Percentiles rank a stretch among this genome's conserved stretches.
Conservation (phyloP, 768 basidiomycete species). For the Boletus tomentosulus region DNA sequence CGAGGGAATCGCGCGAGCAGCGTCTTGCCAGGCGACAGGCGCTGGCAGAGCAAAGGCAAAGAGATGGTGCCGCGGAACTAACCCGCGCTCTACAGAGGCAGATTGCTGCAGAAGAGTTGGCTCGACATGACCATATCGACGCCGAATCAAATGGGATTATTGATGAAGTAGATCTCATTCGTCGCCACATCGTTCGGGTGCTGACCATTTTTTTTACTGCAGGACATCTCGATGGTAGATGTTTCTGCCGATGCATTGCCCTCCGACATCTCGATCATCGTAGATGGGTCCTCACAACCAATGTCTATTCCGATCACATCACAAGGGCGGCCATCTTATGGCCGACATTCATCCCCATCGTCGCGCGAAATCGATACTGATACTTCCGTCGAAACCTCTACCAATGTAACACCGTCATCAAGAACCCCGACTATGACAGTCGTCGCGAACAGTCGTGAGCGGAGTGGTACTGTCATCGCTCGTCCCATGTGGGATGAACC, state of each 20-base stretch:
- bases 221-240: slow-evolving; percentile 36
- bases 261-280: slow-evolving; percentile 21
- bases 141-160: slow-evolving; percentile 8
- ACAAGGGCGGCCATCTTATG: slow-evolving; percentile 15
- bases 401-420: slow-evolving; percentile 56
- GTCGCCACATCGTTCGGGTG: background rate
- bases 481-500: slow-evolving; percentile 56
- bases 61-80: slow-evolving; percentile 51
- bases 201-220: slow-evolving; percentile 15
- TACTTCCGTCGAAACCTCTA: slow-evolving; percentile 58
- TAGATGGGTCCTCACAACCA: slow-evolving; percentile 19
- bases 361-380: slow-evolving; percentile 52
- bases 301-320: slow-evolving; percentile 18
- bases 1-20: slow-evolving; percentile 73
- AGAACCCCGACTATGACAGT: slow-evolving; percentile 61
- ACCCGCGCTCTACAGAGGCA: slow-evolving; percentile 55
- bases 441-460: slow-evolving; percentile 56
- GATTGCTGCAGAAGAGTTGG: slow-evolving; percentile 35
- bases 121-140: slow-evolving; percentile 7
- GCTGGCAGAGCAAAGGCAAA: slow-evolving; percentile 50
- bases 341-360: slow-evolving; percentile 18
- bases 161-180: slow-evolving; percentile 26
- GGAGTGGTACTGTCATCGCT: slow-evolving; percentile 72
- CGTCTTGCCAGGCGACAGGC: slow-evolving; percentile 59
- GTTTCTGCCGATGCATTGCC: slow-evolving; percentile 11